A percentile compares a stretch with the other conserved stretches of the same genome.
Evolutionary conservation across 345 rosid genomes (phyloP).

Genomic region (Salix exigua): DNA sequence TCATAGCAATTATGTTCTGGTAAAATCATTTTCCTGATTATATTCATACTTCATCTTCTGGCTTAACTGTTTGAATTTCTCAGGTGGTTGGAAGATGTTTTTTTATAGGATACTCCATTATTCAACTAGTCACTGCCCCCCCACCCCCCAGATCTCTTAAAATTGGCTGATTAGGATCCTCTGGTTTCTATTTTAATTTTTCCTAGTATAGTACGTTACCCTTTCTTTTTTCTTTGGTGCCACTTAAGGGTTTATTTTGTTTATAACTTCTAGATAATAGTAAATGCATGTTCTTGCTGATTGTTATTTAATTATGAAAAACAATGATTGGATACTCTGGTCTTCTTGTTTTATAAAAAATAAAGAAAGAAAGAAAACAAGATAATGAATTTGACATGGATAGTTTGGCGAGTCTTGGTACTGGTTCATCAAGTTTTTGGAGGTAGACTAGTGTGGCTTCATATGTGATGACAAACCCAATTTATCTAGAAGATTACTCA

Average conservation of each 20-base stretch:
- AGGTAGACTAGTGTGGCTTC: no score
- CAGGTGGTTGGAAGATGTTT: background rate
- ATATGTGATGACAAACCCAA: no score
- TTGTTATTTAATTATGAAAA: background rate
- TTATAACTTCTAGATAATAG: background rate
- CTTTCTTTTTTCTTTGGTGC: background rate
- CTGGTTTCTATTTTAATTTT: background rate
- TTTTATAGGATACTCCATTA: background rate
- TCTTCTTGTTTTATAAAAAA: no score
- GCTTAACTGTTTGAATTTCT: background rate
- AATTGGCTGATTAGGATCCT: no score
- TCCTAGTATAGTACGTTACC: background rate
- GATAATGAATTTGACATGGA: no score
- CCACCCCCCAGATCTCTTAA: background rate
- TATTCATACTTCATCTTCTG: background rate
- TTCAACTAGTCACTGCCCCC: background rate
- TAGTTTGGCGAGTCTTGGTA: no score
- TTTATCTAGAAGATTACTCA: no score
- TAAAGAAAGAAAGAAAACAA: no score
- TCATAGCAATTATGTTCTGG: constrained; percentile 6
- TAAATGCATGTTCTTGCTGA: background rate
- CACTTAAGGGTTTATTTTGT: background rate
- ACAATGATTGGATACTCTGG: no score
- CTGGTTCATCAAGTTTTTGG: no score
- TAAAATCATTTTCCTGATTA: background rate